Base-by-base conservation (phyloP, 116 monocot genomes). In the Thalassia testudinum region DNA sequence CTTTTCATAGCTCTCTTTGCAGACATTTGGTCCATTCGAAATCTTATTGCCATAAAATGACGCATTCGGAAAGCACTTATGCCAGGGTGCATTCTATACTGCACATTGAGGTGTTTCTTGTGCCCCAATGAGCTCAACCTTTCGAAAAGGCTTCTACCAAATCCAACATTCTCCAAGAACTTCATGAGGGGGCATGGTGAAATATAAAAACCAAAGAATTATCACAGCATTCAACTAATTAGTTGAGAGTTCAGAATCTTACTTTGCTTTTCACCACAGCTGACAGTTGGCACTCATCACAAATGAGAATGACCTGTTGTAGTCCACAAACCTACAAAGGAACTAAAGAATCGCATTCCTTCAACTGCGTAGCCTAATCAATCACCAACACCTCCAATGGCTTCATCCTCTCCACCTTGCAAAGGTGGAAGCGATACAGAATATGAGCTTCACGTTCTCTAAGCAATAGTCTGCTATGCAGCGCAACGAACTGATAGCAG, bases 321-420 rank as follows among this genome's bases (percentile, higher is more conserved):
- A 81, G 24, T 11, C 56, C 50, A 1, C 17, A 4, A 1, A 81
- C 43, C n/a, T 66, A 70, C 21, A 81, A 43, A 17, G 73, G 81
- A 18, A 81, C 72, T 1, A 76, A 17, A 24, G 66, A 37, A 22
- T 86, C 86, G 43, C 81, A 86, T 38, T 86, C 81, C 52, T 81
- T 87, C 30, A 78, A 51, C 27, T 81, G 81, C 12, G 80, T 72
- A 26, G 78, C 85, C 67, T 85, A 79, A 56, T 85, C 85, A 47
- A 85, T 64, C n/a, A 85, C 50, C 20, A 79, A 55, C 30, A 76
- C 26, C 19, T 85, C 70, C 4, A 79, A 12, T 16, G 67, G 48
- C 22, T 52, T 53, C 47, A 16, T 18, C 57, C 30, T 63, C 11
- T 64, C 18, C 79, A 37, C 50, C 42, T 76, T 17, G 18, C 59